Conservation (phyloP, 805 yeast genomes). For the Starmerella potacharoeniae region DNA sequence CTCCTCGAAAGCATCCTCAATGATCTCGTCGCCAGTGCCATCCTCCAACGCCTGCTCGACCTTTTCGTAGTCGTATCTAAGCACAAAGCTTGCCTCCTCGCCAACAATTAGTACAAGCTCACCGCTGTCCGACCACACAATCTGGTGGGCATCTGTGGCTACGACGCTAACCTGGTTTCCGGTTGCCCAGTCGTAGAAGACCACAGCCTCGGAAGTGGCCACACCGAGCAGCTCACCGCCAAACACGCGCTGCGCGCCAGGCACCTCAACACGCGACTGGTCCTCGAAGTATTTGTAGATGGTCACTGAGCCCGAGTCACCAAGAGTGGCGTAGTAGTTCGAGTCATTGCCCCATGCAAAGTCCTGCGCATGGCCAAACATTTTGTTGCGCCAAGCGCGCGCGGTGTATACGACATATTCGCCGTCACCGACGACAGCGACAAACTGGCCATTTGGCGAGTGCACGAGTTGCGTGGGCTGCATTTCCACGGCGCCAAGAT, state of each 20-base stretch:
- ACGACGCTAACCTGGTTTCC: conserved; percentile 77
- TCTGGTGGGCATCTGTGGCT: conserved; percentile 64
- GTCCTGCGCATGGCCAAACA: conserved; percentile 80
- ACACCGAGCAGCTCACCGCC: conserved; percentile 86
- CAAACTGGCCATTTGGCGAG: conserved; percentile 96
- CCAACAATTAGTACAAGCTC: conserved; percentile 70
- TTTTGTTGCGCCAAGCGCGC: conserved; percentile 93
- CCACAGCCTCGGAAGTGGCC: conserved; percentile 62
- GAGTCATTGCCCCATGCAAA: conserved; percentile 94
- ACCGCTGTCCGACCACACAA: conserved; percentile 89
- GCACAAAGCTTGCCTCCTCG: conserved; percentile 59
- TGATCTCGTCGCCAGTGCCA: conserved; percentile 58
- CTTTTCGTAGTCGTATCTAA: conserved; percentile 57
- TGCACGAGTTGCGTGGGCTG: conserved; percentile 80
- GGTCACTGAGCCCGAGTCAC: conserved; percentile 50
- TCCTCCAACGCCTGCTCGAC: conserved; percentile 51
- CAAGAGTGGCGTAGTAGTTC: conserved; percentile 73
- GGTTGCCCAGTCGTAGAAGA: conserved; percentile 89
- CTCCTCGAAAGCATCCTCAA: conserved; percentile 76
- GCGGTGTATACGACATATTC: conserved; percentile 94
- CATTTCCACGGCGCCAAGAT: conserved; percentile 85
- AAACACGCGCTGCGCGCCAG: conserved; percentile 62
- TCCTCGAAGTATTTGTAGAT: conserved; percentile 71
- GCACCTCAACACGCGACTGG: conserved; percentile 46
- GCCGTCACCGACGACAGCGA: conserved; percentile 95